phyloP scores from a whole-genome alignment of 257 asterid genomes.

The Jasminum sambac region DNA sequence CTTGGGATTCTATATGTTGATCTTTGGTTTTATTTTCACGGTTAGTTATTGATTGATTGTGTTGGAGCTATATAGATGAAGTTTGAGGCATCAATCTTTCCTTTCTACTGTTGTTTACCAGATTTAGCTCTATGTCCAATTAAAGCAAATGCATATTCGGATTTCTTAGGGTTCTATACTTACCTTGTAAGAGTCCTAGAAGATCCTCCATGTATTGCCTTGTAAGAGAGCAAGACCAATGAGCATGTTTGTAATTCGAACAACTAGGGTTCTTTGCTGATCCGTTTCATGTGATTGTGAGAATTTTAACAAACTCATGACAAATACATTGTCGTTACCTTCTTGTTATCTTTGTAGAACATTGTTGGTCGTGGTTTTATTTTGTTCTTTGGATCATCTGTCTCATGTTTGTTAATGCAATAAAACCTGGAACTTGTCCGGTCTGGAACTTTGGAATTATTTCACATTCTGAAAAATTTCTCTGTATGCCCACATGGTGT shows the following conservation, averaged over 20 bases:
- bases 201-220: not conserved
- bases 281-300: not conserved
- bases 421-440: not conserved
- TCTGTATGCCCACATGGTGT: not conserved
- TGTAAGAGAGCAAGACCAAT: not conserved
- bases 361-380: not conserved
- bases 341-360: constrained; percentile 7
- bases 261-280: not conserved
- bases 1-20: not conserved
- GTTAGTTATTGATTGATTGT: not conserved
- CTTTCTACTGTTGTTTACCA: not conserved
- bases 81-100: not conserved
- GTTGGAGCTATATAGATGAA: not conserved
- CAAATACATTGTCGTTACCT: constrained; percentile 2
- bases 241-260: not conserved
- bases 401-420: not conserved
- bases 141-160: constrained; percentile 3
- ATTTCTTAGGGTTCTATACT: constrained; percentile 9
- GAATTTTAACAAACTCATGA: constrained; percentile 10
- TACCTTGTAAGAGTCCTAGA: not conserved
- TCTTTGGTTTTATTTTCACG: not conserved
- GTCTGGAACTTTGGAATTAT: not conserved
- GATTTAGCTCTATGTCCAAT: not conserved
- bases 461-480: not conserved
- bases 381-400: not conserved